These are phyloP conservation scores for Colletotrichum brevisporum DNA, from an alignment of 2,329 filamentous ascomycete species.

Conservation along the genomic window DNA sequence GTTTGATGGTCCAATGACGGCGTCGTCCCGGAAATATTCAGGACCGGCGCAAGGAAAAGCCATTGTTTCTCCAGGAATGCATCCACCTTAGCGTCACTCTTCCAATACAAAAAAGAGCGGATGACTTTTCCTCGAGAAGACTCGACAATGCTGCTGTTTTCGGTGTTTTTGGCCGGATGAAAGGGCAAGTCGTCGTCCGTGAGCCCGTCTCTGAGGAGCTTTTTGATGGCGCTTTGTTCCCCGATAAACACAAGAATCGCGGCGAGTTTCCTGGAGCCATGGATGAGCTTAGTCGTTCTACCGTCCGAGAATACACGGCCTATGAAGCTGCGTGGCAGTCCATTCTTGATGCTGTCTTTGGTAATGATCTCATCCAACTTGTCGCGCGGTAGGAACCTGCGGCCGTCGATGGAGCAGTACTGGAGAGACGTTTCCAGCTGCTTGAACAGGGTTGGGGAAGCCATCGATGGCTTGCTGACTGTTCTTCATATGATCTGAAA, in stretches of 20 bases:
- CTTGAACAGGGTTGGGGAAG: background rate
- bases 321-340: background rate
- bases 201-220: background rate
- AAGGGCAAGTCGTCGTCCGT: constrained; percentile 7
- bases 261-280: background rate
- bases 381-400: background rate
- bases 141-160: background rate
- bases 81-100: background rate
- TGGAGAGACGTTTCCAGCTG: background rate
- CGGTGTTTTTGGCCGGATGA: too few species aligned
- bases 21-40: background rate
- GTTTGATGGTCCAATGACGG: background rate
- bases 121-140: background rate
- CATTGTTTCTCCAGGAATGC: constrained; percentile 7
- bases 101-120: background rate
- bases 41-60: constrained; percentile 3
- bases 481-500: background rate
- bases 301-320: background rate
- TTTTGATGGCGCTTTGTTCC: background rate
- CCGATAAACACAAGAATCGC: constrained; percentile 10
- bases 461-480: background rate
- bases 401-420: background rate
- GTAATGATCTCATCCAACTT: background rate
- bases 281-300: background rate
- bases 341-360: background rate